Evolutionary conservation across 129 eudicot genomes (phyloP).

Genomic region (Solidago caesia): DNA sequence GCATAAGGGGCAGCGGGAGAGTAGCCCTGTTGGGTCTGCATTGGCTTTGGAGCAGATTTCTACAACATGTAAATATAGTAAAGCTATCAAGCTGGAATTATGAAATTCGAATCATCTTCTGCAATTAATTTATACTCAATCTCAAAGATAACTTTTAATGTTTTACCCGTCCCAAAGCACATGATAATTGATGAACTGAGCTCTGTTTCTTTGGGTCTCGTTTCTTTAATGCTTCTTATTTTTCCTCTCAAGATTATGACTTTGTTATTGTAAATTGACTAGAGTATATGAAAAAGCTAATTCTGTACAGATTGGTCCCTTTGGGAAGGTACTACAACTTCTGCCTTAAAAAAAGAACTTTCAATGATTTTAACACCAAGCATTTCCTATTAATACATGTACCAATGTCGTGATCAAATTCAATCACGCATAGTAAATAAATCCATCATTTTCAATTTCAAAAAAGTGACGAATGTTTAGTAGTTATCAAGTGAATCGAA

Average conservation of each 20-base stretch:
- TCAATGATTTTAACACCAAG: neutral
- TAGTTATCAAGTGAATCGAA: neutral
- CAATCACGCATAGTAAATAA: neutral
- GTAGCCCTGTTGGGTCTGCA: conserved; percentile 74
- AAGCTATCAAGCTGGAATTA: conserved; percentile 3
- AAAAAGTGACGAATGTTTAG: neutral
- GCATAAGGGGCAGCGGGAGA: conserved; percentile 57
- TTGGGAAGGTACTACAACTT: too few species aligned
- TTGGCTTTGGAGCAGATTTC: conserved; percentile 74
- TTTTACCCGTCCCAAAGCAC: too few species aligned
- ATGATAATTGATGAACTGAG: too few species aligned
- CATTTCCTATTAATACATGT: neutral
- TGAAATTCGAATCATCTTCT: neutral
- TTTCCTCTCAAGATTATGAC: too few species aligned
- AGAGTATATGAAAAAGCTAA: too few species aligned
- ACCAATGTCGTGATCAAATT: neutral
- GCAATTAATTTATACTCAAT: neutral
- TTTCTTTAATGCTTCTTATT: too few species aligned
- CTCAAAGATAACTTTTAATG: neutral
- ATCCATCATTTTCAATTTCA: neutral
- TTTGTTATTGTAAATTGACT: too few species aligned
- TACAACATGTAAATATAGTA: conserved; percentile 31
- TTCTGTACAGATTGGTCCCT: too few species aligned
- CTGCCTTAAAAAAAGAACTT: neutral
- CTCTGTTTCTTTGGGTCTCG: too few species aligned